Evolutionary conservation across 106 monocot genomes (phyloP).

Genomic region (Posidonia australis): DNA sequence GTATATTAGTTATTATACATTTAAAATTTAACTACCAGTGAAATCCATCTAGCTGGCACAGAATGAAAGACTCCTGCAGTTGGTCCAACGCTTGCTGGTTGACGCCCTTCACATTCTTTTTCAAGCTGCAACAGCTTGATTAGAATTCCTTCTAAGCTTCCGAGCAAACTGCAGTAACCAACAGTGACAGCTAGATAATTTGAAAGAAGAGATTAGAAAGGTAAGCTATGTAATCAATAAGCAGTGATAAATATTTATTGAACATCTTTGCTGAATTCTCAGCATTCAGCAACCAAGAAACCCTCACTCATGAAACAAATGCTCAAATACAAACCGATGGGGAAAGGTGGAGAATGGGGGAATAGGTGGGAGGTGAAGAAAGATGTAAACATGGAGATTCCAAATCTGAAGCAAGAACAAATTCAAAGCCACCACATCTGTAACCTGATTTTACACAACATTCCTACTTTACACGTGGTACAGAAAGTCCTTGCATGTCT

Average conservation of each 20-base stretch:
- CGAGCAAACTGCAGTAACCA: no score
- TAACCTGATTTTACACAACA: constrained; percentile 3
- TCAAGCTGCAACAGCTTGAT: background rate
- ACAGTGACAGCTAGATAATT: no score
- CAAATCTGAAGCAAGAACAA: background rate
- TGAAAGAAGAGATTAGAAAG: background rate
- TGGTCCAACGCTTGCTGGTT: no score
- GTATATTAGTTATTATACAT: no score
- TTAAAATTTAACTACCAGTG: no score
- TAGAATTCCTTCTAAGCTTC: background rate
- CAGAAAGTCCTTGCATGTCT: background rate
- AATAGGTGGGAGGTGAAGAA: background rate
- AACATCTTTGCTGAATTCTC: constrained; percentile 1
- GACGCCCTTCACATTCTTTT: no score
- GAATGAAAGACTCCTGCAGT: no score
- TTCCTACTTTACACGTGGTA: background rate
- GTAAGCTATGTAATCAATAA: background rate
- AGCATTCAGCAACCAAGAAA: background rate
- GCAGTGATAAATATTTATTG: background rate
- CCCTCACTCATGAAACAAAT: background rate
- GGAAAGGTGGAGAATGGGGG: no score
- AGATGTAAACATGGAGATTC: background rate
- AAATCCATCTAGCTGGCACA: no score
- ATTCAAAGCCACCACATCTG: background rate
- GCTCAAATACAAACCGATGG: background rate